Base-by-base conservation (phyloP, 805 yeast species). In the Nakazawaea molendinolei region DNA sequence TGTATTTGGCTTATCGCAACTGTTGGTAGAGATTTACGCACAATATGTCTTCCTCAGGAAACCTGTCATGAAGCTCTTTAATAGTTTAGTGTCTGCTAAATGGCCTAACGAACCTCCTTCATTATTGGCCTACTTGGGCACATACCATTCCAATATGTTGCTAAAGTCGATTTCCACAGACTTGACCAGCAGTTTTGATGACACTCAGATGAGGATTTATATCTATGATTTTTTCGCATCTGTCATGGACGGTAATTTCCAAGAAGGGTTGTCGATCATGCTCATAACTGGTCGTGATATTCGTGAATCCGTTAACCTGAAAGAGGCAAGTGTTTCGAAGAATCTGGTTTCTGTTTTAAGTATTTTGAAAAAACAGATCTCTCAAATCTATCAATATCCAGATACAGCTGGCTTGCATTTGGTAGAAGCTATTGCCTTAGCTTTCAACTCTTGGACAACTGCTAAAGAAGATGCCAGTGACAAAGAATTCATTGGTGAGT, bases 391-490 rank as follows among this genome's bases (percentile, higher is more conserved):
- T 8, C 55, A 63, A 32, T 71, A 71, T 35, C 86, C 90, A 1
- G 69, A 75, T 35, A 63, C 72, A 13, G 77, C 79, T n/a, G 71
- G 80, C 17, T 69, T 79, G 16, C 79, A 79, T 43, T 56, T 86
- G 17, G 65, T 84, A 15, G 87, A 83, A 52, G 76, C 94, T 0
- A 66, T 87, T 19, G 71, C 92, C 0, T 60, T 73, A 33, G 87
- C 94, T 1, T 74, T 79, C 48, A 84, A 83, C 51, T 72, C 86
- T 0, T 84, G 95, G 94, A 74, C 81, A 0, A 68, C 79, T 1
- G 73, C 76, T 0, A 69, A 74, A 34, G 71, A 74, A 29, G 63
- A 64, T 35, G 71, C 67, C 5, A 62, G 62, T 23, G 86, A 79
- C 47, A 49, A 48, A 16, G 52, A 53, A n/a, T 73, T 74, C 35